phyloP scores from a whole-genome alignment of 345 rosid species.

The Pugionium cornutum region DNA sequence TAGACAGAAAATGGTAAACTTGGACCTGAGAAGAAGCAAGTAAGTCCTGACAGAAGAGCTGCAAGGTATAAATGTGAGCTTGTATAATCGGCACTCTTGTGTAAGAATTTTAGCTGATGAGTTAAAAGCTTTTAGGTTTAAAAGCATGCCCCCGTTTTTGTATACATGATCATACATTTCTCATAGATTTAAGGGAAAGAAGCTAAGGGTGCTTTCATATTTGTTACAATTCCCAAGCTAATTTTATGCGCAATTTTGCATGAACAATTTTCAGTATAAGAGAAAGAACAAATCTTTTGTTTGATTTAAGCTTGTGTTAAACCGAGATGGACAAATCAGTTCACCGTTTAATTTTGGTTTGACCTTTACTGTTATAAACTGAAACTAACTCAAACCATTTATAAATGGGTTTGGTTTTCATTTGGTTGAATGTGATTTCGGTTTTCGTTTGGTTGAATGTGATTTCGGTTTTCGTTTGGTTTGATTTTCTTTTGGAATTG shows the following conservation, averaged over 20 bases:
- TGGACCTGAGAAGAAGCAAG: slow-evolving; percentile 18
- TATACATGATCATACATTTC: slow-evolving; percentile 29
- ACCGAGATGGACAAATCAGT: too few relatives aligned
- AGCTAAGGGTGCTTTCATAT: neutral
- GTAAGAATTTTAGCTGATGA: slow-evolving; percentile 26
- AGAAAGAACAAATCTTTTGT: too few relatives aligned
- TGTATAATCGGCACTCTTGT: slow-evolving; percentile 17
- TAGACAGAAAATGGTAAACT: slow-evolving; percentile 27
- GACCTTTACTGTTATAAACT: too few relatives aligned
- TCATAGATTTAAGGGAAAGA: neutral
- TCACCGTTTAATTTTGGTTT: too few relatives aligned
- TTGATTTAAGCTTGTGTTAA: too few relatives aligned
- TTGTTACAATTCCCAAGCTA: neutral
- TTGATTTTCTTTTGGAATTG: too few relatives aligned
- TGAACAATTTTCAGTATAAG: neutral
- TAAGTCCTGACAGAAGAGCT: slow-evolving; percentile 13
- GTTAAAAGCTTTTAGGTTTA: slow-evolving; percentile 13
- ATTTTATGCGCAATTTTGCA: neutral
- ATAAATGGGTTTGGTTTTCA: too few relatives aligned
- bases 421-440: too few relatives aligned
- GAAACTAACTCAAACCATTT: too few relatives aligned
- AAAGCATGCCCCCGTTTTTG: slow-evolving; percentile 12
- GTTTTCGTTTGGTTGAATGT: too few relatives aligned
- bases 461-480: too few relatives aligned
- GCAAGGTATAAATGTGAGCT: slow-evolving; percentile 23